Evolutionary conservation across 768 basidiomycete genomes (phyloP).

Genomic region (Psilocybe subaeruginosa): DNA sequence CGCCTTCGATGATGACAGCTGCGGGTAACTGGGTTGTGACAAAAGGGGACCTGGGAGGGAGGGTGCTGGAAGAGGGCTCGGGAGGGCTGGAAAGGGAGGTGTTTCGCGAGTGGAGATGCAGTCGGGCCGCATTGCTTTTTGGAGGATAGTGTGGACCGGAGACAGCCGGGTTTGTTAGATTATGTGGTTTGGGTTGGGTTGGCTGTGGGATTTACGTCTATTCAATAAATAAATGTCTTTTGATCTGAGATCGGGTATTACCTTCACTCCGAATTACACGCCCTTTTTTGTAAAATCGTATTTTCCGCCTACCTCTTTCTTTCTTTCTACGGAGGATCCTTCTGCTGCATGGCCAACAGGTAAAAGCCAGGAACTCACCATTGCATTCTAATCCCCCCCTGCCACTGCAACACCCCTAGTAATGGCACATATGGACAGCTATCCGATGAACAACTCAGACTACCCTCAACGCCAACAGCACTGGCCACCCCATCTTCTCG

Average conservation of each 20-base stretch:
- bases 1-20: not conserved
- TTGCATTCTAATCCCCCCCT: not conserved
- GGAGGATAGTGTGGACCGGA: not conserved
- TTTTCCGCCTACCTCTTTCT: conserved; percentile 7
- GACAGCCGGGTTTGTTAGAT: not conserved
- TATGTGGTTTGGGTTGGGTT: conserved; percentile 1
- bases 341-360: conserved; percentile 13
- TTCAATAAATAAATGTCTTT: not conserved
- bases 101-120: not conserved
- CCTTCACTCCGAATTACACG: conserved; percentile 18
- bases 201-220: conserved; percentile 1
- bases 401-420: not conserved
- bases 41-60: too few relatives aligned
- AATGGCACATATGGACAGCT: conserved; percentile 11
- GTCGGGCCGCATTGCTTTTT: not conserved
- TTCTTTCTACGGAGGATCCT: conserved; percentile 16
- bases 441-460: not conserved
- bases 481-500: conserved; percentile 18
- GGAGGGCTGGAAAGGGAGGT: not conserved
- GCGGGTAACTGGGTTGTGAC: too few relatives aligned
- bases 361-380: conserved; percentile 4
- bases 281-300: conserved; percentile 7
- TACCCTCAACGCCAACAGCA: conserved; percentile 20
- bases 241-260: conserved; percentile 22
- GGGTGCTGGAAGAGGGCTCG: too few relatives aligned